phyloP scores from a whole-genome alignment of 495 filamentous ascomycete genomes.

The Podospora bellae-mahoneyi region DNA sequence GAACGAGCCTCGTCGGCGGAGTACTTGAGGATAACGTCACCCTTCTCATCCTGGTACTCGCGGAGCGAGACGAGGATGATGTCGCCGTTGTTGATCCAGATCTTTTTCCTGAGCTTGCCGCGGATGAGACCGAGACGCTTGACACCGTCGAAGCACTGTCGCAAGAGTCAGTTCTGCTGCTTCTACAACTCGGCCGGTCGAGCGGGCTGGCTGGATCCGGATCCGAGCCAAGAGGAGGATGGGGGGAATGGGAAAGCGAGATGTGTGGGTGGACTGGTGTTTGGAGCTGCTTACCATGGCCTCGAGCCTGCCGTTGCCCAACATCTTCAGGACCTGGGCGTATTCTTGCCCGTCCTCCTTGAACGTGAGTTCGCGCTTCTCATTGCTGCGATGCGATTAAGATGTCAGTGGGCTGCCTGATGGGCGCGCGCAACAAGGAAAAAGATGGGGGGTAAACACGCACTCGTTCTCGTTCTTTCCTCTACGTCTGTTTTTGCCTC shows the following conservation, averaged over 20 bases:
- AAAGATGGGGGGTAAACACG: conserved; percentile 12
- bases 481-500: conserved; percentile 96
- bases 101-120: conserved; percentile 97
- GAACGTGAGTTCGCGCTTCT: conserved; percentile 97
- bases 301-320: conserved; percentile 95
- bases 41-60: conserved; percentile 99
- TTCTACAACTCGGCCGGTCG: background rate
- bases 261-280: background rate
- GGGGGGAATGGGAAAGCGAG: background rate
- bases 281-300: conserved; percentile 44
- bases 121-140: conserved; percentile 81
- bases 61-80: conserved; percentile 96
- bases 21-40: conserved; percentile 99
- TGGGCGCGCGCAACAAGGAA: conserved; percentile 1
- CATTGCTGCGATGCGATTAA: conserved; percentile 60
- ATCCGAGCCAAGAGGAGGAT: background rate
- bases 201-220: background rate
- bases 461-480: conserved; percentile 97
- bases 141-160: conserved; percentile 90
- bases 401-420: conserved; percentile 4
- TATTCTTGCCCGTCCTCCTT: conserved; percentile 99
- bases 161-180: background rate
- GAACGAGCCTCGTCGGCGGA: conserved; percentile 92
- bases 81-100: conserved; percentile 98
- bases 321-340: conserved; percentile 97